A percentile compares a stretch with the other conserved stretches of the same genome.
Evolutionary conservation across 352 stramenopile species (phyloP).

Genomic region (Phytopythium cucurbitacearum): DNA sequence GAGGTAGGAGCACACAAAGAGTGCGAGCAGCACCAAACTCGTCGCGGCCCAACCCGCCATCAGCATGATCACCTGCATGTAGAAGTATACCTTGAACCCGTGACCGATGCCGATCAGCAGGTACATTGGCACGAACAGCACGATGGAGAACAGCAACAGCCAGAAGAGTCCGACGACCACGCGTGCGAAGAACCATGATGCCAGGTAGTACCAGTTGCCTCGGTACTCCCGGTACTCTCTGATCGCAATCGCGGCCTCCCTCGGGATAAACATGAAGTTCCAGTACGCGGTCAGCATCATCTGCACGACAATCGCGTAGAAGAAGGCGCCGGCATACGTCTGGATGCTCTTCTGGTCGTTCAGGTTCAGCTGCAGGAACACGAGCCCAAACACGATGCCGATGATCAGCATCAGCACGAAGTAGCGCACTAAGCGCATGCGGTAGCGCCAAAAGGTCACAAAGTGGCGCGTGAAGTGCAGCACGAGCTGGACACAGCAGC

Average conservation of each 20-base stretch:
- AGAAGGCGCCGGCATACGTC: constrained; percentile 46
- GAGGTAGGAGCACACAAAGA: constrained; percentile 22
- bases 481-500: constrained; percentile 24
- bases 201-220: constrained; percentile 31
- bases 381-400: constrained; percentile 32
- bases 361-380: constrained; percentile 40
- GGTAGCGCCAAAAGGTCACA: constrained; percentile 14
- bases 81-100: constrained; percentile 36
- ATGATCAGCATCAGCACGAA: constrained; percentile 44
- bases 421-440: constrained; percentile 26
- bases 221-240: constrained; percentile 39
- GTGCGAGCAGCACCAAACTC: constrained; percentile 25
- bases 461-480: constrained; percentile 28
- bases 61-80: constrained; percentile 42
- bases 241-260: constrained; percentile 34
- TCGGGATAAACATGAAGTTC: constrained; percentile 31
- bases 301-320: constrained; percentile 44
- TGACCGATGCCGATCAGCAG: constrained; percentile 37
- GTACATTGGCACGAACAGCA: constrained; percentile 34
- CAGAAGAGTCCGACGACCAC: constrained; percentile 31
- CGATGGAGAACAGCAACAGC: constrained; percentile 34
- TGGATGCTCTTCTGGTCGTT: constrained; percentile 45
- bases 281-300: constrained; percentile 38
- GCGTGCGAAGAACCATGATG: constrained; percentile 43
- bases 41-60: constrained; percentile 28